Base-by-base conservation (phyloP, 2,329 filamentous ascomycete genomes). In the Tolypocladium paradoxum region DNA sequence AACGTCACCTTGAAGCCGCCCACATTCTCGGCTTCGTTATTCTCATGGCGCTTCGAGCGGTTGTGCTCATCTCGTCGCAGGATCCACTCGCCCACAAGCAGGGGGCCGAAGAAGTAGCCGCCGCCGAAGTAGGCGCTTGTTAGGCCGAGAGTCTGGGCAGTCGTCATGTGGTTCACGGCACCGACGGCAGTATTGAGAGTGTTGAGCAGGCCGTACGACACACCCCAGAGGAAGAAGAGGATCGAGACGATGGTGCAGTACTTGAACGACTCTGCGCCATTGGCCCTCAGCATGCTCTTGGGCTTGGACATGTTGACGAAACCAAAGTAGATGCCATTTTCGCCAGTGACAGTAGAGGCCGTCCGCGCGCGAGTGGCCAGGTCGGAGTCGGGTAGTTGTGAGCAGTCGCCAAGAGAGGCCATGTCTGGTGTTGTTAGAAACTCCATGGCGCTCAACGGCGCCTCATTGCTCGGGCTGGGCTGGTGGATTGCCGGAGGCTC, bases 191-290 rank as follows among this genome's bases (percentile, higher is more conserved):
- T 78, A 65, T 95, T 95, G 31, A 96, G 77, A 0, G 85, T 86
- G 62, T 93, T 90, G 6, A 96, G 74, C 2, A 96, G 77, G 0
- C 91, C 91, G 61, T 96, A 96, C 0, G 90, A 90, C 54, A 96
- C 86, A 0, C 91, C 91, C 90, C 90, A 95, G 3, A 96, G 73
- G 58, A 95, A 83, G 70, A 96, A 95, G 0, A 96, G 73, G 7
- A 91, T 78, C 1, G 87, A 88, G 24, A 95, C 89, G 57, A 89
- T 75, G 18, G 79, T 76, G 62, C 87, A 84, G 57, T 89, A 88
- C 57, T 83, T 86, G 58, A 87, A 71, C 0, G 85, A 87, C 57
- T 90, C 85, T 12, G 70, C 65, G 1, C 75, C 76, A 1, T 79
- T 82, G 53, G 82, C 80, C 24, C 81, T 74, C 8, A 89, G 78